Conservation (phyloP, 768 basidiomycete genomes). For the Mycena alexandri region DNA sequence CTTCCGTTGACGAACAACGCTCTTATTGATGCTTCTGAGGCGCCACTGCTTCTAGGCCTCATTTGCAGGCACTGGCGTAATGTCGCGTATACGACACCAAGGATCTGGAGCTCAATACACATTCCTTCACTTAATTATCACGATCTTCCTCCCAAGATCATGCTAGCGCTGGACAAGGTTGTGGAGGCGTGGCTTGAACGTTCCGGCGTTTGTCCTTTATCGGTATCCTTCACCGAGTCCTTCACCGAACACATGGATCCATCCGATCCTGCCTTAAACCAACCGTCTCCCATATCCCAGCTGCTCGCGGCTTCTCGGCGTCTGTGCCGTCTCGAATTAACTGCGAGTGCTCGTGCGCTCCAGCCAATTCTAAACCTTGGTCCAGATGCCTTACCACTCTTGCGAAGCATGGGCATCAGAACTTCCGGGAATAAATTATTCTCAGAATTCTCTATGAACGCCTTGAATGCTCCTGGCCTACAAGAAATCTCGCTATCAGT, state of each 20-base stretch:
- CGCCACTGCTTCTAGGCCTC: constrained; percentile 24
- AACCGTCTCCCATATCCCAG: not conserved
- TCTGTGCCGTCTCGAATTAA: not conserved
- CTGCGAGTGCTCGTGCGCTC: not conserved
- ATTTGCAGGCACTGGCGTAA: constrained; percentile 24
- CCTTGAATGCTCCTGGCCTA: not conserved
- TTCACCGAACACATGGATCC: not conserved
- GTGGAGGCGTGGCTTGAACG: constrained; percentile 9
- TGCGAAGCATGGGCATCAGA: not conserved
- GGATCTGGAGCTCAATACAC: constrained; percentile 22
- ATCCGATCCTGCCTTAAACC: too few species aligned
- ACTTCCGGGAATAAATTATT: not conserved
- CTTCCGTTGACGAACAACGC: constrained; percentile 15
- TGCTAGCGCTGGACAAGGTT: not conserved
- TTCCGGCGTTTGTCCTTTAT: constrained; percentile 2
- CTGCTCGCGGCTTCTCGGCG: not conserved
- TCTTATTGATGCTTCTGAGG: constrained; percentile 12
- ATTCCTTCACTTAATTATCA: not conserved
- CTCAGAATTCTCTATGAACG: not conserved
- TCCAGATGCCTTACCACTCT: not conserved
- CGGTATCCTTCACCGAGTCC: constrained; percentile 7
- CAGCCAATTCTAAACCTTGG: not conserved
- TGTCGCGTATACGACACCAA: constrained; percentile 16
- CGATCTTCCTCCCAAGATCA: not conserved
- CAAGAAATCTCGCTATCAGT: not conserved